Conservation (phyloP, 2,329 filamentous ascomycete genomes). For the Aspergillus tamarii region DNA sequence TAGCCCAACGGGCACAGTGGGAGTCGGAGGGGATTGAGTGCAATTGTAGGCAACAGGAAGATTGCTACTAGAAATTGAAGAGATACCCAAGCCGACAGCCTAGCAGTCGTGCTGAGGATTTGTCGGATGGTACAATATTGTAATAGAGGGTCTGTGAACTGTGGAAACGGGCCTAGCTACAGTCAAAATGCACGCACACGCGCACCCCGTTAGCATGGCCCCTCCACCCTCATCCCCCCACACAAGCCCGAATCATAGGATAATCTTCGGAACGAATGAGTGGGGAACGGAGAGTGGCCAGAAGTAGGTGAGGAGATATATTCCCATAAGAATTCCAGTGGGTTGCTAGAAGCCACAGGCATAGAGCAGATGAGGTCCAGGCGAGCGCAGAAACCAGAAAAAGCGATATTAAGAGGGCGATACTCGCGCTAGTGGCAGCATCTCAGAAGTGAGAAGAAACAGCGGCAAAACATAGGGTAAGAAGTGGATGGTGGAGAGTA, state of each 20-base stretch:
- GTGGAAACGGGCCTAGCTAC: conserved; percentile 12
- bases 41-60: not conserved
- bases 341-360: not conserved
- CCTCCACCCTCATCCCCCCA: not conserved
- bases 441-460: not conserved
- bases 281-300: conserved; percentile 2
- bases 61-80: not conserved
- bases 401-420: not conserved
- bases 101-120: not conserved
- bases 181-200: conserved; percentile 15
- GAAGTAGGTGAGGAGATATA: not conserved
- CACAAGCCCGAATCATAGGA: conserved; percentile 2
- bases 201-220: not conserved
- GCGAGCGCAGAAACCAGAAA: not conserved
- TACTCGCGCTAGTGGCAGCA: not conserved
- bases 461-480: not conserved
- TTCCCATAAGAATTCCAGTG: not conserved
- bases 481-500: not conserved
- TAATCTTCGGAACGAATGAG: conserved; percentile 9
- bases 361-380: not conserved
- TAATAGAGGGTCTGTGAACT: conserved; percentile 6
- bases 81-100: not conserved
- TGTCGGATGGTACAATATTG: not conserved
- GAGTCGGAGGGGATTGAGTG: not conserved
- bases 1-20: not conserved